These are phyloP conservation scores for Lactifluus rugatus DNA, from an alignment of 768 basidiomycete genomes.

Conservation along the genomic window DNA sequence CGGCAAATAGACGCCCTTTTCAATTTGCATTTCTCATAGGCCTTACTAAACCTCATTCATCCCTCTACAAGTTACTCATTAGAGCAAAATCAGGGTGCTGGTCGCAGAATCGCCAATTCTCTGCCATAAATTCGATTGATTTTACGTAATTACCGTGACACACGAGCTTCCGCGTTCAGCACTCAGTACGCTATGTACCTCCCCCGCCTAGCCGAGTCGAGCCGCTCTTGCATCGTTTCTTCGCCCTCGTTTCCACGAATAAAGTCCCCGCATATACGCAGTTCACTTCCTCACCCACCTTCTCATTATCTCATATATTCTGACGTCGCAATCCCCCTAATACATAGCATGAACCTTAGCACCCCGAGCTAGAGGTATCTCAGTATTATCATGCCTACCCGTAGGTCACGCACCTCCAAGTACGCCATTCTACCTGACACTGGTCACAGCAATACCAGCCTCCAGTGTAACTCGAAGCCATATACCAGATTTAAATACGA, in stretches of 20 bases:
- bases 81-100: too few relatives aligned
- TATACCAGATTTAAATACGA: constrained; percentile 1
- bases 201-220: background rate
- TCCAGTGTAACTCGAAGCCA: background rate
- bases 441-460: background rate
- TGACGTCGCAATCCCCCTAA: background rate
- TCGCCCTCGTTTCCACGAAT: background rate
- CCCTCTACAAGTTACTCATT: too few relatives aligned
- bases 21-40: too few relatives aligned
- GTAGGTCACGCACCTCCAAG: background rate
- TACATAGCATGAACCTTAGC: background rate
- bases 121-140: background rate
- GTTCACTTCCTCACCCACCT: background rate
- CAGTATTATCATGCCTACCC: constrained; percentile 1
- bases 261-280: background rate
- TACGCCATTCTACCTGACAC: background rate
- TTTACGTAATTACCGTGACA: background rate
- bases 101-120: background rate
- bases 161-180: background rate
- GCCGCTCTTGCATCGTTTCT: background rate
- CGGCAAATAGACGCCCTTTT: too few relatives aligned
- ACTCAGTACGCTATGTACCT: background rate
- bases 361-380: background rate
- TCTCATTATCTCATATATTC: too few relatives aligned
- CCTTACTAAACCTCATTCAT: too few relatives aligned